phyloP scores from a whole-genome alignment of 768 basidiomycete genomes.

The Sporobolomyces pararoseus region DNA sequence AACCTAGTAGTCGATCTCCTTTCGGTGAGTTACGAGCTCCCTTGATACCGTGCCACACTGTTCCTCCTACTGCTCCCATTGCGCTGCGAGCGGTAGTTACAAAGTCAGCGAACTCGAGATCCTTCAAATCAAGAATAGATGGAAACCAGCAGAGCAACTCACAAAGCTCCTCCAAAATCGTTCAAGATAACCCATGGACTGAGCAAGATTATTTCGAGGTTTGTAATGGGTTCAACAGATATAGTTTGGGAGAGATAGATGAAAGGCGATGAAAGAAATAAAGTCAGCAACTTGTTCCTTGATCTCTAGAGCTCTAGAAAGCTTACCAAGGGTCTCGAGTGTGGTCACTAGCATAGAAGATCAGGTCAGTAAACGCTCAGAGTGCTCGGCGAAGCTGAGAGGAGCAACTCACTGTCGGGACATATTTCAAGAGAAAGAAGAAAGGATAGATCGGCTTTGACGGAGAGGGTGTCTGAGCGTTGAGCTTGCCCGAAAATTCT shows the following conservation, averaged over 20 bases:
- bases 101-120: neutral
- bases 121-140: neutral
- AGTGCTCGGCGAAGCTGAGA: neutral
- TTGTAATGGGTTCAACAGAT: neutral
- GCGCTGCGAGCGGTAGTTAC: conserved; percentile 50
- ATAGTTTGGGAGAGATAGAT: neutral
- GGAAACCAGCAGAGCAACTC: neutral
- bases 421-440: neutral
- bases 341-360: conserved; percentile 58
- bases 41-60: conserved; percentile 98
- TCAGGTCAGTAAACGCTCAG: neutral
- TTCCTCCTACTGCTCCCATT: conserved; percentile 96
- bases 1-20: conserved; percentile 92
- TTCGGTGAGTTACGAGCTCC: conserved; percentile 93
- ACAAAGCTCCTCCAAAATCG: conserved; percentile 84
- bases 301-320: neutral
- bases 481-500: neutral
- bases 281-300: conserved; percentile 13
- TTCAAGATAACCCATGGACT: conserved; percentile 98
- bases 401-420: conserved; percentile 14
- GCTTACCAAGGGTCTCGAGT: conserved; percentile 85
- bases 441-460: neutral
- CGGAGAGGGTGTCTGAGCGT: too few species aligned
- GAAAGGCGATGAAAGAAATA: conserved; percentile 1
- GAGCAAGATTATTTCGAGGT: neutral